A percentile compares a stretch with the other conserved stretches of the same genome.
Evolutionary conservation across 148 eudicot genomes (phyloP).

Genomic region (Diospyros kaki): DNA sequence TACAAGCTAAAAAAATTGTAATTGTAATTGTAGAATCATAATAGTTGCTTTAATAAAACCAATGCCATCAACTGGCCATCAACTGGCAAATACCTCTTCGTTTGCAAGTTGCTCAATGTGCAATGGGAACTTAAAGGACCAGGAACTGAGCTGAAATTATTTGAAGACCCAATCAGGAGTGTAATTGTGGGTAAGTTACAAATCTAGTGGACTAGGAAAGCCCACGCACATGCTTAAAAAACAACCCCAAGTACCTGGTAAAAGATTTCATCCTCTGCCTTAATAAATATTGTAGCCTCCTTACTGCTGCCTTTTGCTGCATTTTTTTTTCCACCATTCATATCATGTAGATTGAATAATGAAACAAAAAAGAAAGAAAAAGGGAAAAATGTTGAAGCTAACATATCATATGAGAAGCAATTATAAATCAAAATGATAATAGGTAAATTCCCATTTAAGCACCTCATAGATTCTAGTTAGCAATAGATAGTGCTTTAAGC

Average conservation of each 20-base stretch:
- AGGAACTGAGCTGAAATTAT: slow-evolving; percentile 66
- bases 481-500: slow-evolving; percentile 55
- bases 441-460: not conserved
- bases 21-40: not conserved
- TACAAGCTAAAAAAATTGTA: not conserved
- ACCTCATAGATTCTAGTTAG: slow-evolving; percentile 85
- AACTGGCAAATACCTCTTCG: slow-evolving; percentile 55
- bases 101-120: slow-evolving; percentile 42
- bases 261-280: slow-evolving; percentile 86
- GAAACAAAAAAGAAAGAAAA: slow-evolving; percentile 9
- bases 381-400: not conserved
- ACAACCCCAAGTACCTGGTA: slow-evolving; percentile 35
- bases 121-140: slow-evolving; percentile 76
- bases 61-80: not conserved
- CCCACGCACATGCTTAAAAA: no score
- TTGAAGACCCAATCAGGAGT: slow-evolving; percentile 12
- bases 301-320: slow-evolving; percentile 32
- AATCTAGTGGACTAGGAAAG: not conserved
- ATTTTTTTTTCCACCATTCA: slow-evolving; percentile 39
- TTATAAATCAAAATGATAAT: not conserved
- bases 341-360: slow-evolving; percentile 32
- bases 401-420: not conserved
- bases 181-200: not conserved
- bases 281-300: slow-evolving; percentile 61
- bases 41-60: not conserved